A percentile compares a stretch with the other conserved stretches of the same genome.
phyloP scores from a whole-genome alignment of 2,329 filamentous ascomycete genomes.

The Macrophomina pseudophaseolina region DNA sequence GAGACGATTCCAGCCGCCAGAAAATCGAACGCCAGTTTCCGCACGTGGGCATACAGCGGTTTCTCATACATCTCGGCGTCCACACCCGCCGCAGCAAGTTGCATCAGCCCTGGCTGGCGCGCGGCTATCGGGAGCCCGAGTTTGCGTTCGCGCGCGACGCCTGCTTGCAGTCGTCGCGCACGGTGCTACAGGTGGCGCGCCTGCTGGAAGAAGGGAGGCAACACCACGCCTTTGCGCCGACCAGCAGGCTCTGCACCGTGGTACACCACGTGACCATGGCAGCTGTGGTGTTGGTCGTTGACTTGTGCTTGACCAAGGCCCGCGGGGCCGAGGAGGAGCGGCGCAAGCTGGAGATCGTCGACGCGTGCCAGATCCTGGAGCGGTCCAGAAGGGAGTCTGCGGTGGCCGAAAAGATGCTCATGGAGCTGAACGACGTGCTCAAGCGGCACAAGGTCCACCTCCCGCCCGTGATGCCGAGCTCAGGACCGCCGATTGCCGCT shows the following conservation, averaged over 20 bases:
- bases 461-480: too few relatives aligned
- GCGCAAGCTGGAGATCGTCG: background rate
- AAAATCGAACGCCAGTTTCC: background rate
- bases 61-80: background rate
- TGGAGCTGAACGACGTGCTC: too few relatives aligned
- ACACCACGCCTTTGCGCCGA: too few relatives aligned
- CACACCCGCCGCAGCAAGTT: background rate
- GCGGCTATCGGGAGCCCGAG: background rate
- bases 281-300: slow-evolving; percentile 5
- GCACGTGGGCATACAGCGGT: background rate
- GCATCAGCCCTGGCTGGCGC: background rate
- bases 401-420: too few relatives aligned
- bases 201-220: background rate
- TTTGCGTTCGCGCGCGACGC: background rate
- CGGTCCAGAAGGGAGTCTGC: background rate
- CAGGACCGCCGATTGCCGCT: too few relatives aligned
- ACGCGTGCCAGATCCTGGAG: background rate
- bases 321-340: background rate
- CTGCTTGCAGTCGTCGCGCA: background rate
- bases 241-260: background rate
- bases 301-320: background rate
- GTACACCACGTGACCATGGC: slow-evolving; percentile 7
- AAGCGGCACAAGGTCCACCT: too few relatives aligned
- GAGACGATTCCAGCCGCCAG: background rate
- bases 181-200: background rate